These are phyloP conservation scores for Exserohilum rostratum DNA, from an alignment of 2,329 filamentous ascomycete species.

Conservation along the genomic window DNA sequence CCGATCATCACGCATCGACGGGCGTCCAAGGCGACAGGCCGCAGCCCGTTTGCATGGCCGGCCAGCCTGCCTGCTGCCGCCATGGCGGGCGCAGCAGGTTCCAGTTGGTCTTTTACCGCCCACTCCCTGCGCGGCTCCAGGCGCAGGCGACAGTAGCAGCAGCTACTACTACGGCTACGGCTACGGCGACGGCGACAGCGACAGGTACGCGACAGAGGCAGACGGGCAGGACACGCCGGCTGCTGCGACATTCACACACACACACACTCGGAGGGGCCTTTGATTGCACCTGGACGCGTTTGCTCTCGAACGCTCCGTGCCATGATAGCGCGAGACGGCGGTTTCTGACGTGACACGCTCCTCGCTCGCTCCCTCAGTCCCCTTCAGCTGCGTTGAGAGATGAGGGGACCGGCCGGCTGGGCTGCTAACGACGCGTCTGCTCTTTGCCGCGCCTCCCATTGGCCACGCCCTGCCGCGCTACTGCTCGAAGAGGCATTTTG, in stretches of 20 bases:
- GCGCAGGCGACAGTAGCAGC: constrained; percentile 7
- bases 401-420: constrained; percentile 16
- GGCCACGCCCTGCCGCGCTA: constrained; percentile 4
- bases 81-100: constrained; percentile 28
- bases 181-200: too few species aligned
- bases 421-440: constrained; percentile 22
- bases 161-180: neutral
- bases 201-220: too few species aligned
- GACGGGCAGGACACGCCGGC: neutral
- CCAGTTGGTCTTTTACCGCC: constrained; percentile 9
- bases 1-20: constrained; percentile 15
- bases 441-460: constrained; percentile 20
- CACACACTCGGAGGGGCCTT: too few species aligned
- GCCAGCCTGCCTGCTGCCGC: constrained; percentile 25
- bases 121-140: neutral
- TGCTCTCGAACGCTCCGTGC: constrained; percentile 15
- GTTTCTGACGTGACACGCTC: constrained; percentile 12
- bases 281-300: constrained; percentile 4
- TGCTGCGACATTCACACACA: constrained; percentile 19
- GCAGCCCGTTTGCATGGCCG: constrained; percentile 13
- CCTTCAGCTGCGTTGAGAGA: constrained; percentile 21
- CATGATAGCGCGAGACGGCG: constrained; percentile 20
- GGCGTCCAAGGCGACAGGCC: too few species aligned
- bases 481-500: constrained; percentile 19
- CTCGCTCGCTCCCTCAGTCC: too few species aligned